Evolutionary conservation across 805 yeast genomes (phyloP).

Genomic region (Kuraishia ogatae): DNA sequence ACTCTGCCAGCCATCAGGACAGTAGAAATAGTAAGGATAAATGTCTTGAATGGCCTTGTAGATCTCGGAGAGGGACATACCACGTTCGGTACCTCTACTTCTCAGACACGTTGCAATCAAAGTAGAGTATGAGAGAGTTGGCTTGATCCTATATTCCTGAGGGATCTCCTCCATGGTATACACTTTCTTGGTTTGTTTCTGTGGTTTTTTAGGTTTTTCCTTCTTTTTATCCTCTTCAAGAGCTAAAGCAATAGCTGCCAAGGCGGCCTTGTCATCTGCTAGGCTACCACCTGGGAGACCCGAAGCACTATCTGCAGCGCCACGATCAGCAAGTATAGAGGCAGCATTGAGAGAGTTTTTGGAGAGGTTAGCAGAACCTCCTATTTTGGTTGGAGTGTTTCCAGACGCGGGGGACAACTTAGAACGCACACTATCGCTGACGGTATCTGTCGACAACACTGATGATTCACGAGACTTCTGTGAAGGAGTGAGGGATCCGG

Average conservation of each 20-base stretch:
- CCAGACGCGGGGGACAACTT: neutral
- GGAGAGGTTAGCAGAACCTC: neutral
- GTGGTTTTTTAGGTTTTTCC: constrained; percentile 28
- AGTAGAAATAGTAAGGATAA: constrained; percentile 86
- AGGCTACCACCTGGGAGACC: neutral
- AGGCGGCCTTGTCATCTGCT: neutral
- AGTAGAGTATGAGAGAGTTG: constrained; percentile 71
- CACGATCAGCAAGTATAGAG: neutral
- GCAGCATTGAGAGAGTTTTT: neutral
- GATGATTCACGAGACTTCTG: neutral
- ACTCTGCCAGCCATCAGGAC: constrained; percentile 98
- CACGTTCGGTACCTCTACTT: constrained; percentile 55
- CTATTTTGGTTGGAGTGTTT: neutral
- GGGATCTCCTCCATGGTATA: constrained; percentile 84
- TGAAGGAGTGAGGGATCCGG: constrained; percentile 8
- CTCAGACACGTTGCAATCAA: constrained; percentile 74
- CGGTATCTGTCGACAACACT: neutral
- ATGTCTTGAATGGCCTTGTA: constrained; percentile 79
- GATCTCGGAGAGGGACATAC: constrained; percentile 78
- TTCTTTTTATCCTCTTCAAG: constrained; percentile 3
- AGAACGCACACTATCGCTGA: neutral
- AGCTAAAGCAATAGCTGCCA: neutral
- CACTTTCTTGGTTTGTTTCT: constrained; percentile 51
- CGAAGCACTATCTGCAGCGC: neutral
- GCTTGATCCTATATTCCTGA: constrained; percentile 76